Conservation (phyloP, 805 yeast species). For the Starmera dryadoides region DNA sequence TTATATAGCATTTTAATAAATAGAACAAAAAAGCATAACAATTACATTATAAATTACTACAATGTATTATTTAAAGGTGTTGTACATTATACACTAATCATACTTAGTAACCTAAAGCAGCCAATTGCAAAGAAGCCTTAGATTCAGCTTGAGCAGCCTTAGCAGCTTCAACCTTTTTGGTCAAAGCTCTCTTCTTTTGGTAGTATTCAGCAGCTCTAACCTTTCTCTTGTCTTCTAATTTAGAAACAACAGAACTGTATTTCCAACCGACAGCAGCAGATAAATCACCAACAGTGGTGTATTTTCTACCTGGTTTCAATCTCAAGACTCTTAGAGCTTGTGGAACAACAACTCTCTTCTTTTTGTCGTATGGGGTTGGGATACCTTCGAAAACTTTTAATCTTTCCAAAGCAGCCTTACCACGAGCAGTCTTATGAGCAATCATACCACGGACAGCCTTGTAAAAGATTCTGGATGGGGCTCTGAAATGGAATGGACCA, state of each 20-base stretch:
- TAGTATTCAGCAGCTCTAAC: constrained; percentile 98
- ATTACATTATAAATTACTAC: too few relatives aligned
- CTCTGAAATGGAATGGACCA: constrained; percentile 99
- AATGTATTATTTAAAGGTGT: not conserved
- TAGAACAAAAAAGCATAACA: not conserved
- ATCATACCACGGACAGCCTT: constrained; percentile 99
- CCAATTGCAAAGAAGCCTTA: constrained; percentile 88
- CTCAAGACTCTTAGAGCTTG: constrained; percentile 98
- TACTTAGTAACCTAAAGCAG: constrained; percentile 91
- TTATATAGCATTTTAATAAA: constrained; percentile 6
- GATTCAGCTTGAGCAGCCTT: constrained; percentile 81
- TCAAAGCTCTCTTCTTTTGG: constrained; percentile 96
- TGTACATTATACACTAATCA: not conserved
- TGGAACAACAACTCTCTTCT: constrained; percentile 99
- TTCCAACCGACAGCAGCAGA: constrained; percentile 98
- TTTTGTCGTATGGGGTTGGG: constrained; percentile 99
- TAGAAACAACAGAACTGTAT: constrained; percentile 96
- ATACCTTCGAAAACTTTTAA: constrained; percentile 99
- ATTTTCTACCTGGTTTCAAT: constrained; percentile 99
- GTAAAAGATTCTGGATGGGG: constrained; percentile 99
- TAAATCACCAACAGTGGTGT: constrained; percentile 96
- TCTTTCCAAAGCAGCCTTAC: constrained; percentile 99
- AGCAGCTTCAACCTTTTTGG: constrained; percentile 88
- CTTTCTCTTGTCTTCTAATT: constrained; percentile 99
- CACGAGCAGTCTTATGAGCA: constrained; percentile 99